These are phyloP conservation scores for Phytophthora colocasiae DNA, from an alignment of 352 stramenopile species.

Conservation along the genomic window DNA sequence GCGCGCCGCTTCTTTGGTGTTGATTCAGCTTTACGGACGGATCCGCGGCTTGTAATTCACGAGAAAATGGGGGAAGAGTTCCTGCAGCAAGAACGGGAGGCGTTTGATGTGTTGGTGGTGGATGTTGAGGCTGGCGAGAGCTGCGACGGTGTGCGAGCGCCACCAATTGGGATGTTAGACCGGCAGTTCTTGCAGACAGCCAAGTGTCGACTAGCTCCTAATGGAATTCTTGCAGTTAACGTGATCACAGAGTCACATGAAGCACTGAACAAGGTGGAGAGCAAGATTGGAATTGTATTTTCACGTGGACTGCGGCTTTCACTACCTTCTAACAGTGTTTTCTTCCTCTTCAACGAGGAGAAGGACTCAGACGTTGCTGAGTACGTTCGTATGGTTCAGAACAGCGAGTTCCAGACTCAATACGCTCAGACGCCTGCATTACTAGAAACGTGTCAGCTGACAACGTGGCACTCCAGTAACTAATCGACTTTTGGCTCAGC, in stretches of 20 bases:
- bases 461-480: conserved; percentile 9
- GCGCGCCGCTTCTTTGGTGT: conserved; percentile 59
- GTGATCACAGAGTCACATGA: conserved; percentile 57
- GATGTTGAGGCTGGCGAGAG: conserved; percentile 70
- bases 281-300: conserved; percentile 39
- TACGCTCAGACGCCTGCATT: conserved; percentile 36
- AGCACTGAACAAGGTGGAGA: conserved; percentile 38
- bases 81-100: conserved; percentile 28
- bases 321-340: conserved; percentile 47
- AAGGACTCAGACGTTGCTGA: conserved; percentile 8
- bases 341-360: conserved; percentile 48
- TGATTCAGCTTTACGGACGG: conserved; percentile 19
- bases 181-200: conserved; percentile 40
- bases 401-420: conserved; percentile 32
- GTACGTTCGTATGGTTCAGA: conserved; percentile 19
- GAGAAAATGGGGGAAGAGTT: conserved; percentile 57
- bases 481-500: conserved; percentile 15
- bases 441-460: conserved; percentile 26
- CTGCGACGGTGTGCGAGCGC: conserved; percentile 46
- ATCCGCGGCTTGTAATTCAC: conserved; percentile 43
- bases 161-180: conserved; percentile 51
- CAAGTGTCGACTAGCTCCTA: conserved; percentile 34
- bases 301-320: conserved; percentile 35
- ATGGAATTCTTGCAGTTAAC: conserved; percentile 62
- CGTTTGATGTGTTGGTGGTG: conserved; percentile 59